Evolutionary conservation across 2,329 filamentous ascomycete genomes (phyloP), one percentile per base, ranked within the genome.

Genomic region (Fusarium sp.): DNA sequence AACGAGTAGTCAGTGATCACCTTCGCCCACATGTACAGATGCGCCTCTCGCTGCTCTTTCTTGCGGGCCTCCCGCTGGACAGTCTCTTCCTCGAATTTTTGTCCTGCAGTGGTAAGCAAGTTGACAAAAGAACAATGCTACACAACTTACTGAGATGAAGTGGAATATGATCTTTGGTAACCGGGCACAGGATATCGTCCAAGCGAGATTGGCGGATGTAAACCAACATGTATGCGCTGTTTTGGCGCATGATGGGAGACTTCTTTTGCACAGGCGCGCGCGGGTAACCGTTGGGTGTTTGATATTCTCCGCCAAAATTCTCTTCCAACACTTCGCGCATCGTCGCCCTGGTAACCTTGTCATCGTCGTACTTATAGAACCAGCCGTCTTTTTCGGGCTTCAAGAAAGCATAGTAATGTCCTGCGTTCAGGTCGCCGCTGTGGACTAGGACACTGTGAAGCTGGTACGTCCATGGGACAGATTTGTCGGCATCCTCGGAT

Each of bases 151-250:
- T 91, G 55, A 98, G 89, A 83, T 98, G 95, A 56, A 85, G 80
- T 5, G 96, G 97, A 18, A 94, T 93, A 76, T 97, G 92, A 4
- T 92, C 88, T 70, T 92, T 87, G n/a, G 88, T 87, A 40, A 96
- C 92, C 1, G 91, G 89, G 44, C 91, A 89, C 57, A 99, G 86
- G 50, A 98, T 91, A 72, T 93, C 87, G 77, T 97, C 93, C n/a
- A 97, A 82, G 61, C 91, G 89, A 55, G 91, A 92, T 79, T 97
- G 93, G 48, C 96, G 91, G 72, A 99, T 94, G 78, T 99, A 99
- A 4, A 99, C 97, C 85, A 99, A 83, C 96, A 99, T 99, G 85
- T 99, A 99, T 8, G 96, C 97, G 80, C 95, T 99, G 81, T 90
- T 91, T 67, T 90, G 88, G 58, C 90, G 86, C 82, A 91, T 87